phyloP scores from a whole-genome alignment of 1,284 basidiomycete species.

The Tausonia pullulans region DNA sequence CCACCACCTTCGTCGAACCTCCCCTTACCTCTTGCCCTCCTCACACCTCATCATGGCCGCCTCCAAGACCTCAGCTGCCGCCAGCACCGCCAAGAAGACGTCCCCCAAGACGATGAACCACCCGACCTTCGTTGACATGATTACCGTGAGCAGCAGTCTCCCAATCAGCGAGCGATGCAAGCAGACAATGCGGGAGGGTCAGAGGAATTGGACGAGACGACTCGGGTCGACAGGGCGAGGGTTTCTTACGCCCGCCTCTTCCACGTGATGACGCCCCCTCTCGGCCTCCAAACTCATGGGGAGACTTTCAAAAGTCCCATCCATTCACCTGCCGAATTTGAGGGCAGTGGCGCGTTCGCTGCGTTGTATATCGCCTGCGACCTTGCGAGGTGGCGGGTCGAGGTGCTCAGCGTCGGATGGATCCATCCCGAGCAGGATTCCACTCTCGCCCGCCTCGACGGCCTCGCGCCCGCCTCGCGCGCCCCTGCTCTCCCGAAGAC shows the following conservation, averaged over 20 bases:
- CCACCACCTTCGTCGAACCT: too few relatives aligned
- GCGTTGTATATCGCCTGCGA: too few relatives aligned
- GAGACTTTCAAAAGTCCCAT: neutral
- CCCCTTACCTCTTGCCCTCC: too few relatives aligned
- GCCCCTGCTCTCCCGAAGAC: too few relatives aligned
- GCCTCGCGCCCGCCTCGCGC: too few relatives aligned
- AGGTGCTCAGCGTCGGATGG: too few relatives aligned
- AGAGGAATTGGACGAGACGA: neutral
- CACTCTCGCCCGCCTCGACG: too few relatives aligned
- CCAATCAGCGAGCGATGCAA: too few relatives aligned
- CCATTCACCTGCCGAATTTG: neutral
- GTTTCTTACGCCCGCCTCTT: neutral
- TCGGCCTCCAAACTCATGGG: neutral
- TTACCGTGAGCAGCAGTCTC: conserved; percentile 32
- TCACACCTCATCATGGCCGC: conserved; percentile 2
- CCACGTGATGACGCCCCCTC: neutral
- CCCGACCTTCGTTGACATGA: conserved; percentile 37
- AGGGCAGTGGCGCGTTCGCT: too few relatives aligned
- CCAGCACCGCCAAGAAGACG: conserved; percentile 22
- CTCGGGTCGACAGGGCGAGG: neutral
- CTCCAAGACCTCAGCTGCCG: conserved; percentile 13
- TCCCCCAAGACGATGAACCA: conserved; percentile 30
- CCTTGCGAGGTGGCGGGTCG: too few relatives aligned
- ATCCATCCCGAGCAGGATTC: too few relatives aligned
- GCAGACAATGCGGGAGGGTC: too few relatives aligned